Conservation (phyloP, 805 yeast species). For the Pichia sporocuriosa region DNA sequence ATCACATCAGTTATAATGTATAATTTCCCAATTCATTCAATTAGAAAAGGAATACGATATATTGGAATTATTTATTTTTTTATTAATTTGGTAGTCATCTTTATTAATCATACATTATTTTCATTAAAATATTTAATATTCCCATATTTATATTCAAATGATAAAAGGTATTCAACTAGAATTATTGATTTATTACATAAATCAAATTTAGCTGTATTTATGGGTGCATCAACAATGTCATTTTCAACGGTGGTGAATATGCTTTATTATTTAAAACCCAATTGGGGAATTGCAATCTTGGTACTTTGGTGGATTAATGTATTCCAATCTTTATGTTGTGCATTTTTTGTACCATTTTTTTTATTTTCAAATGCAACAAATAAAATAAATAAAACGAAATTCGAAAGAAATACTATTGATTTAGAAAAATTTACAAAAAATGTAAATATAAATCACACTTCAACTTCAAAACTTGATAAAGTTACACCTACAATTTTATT, state of each 20-base stretch:
- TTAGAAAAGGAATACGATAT: conserved; percentile 21
- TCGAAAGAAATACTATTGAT: no score
- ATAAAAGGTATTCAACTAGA: conserved; percentile 14
- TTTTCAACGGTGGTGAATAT: conserved; percentile 56
- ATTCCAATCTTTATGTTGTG: conserved; percentile 45
- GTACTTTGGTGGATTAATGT: conserved; percentile 72
- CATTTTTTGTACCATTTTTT: conserved; percentile 55
- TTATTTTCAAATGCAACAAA: conserved; percentile 25
- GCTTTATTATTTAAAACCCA: conserved; percentile 35
- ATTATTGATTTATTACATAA: conserved; percentile 29
- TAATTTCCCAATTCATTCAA: conserved; percentile 56
- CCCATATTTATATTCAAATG: conserved; percentile 18
- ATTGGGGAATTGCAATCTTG: conserved; percentile 46
- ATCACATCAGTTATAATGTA: conserved; percentile 57
- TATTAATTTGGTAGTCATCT: conserved; percentile 42
- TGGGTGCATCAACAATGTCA: conserved; percentile 84
- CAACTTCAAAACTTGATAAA: conserved; percentile 30
- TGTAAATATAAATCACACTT: no score
- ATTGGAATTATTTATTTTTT: conserved; percentile 61
- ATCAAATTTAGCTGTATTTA: conserved; percentile 47
- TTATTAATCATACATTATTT: conserved; percentile 37
- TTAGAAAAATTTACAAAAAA: no score
- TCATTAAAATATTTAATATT: conserved; percentile 33
- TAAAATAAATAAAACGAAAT: background rate
- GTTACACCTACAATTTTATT: conserved; percentile 56